These are phyloP conservation scores for Lachnellula arida DNA, from an alignment of 2,329 filamentous ascomycete genomes.

Conservation along the genomic window DNA sequence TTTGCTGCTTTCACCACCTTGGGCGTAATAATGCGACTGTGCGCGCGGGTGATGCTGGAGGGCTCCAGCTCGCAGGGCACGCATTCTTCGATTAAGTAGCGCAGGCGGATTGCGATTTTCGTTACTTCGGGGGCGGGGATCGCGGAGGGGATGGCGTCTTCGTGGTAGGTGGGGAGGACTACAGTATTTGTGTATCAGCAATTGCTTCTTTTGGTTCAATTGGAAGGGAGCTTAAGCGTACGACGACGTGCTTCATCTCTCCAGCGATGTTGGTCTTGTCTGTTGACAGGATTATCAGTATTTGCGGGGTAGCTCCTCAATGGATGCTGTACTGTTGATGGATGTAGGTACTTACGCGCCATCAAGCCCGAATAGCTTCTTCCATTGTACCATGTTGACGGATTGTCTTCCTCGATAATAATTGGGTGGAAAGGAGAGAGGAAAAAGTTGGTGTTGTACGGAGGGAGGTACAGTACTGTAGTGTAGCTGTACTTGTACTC, in stretches of 20 bases:
- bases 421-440: neutral
- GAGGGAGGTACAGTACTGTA: neutral
- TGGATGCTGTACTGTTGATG: no score
- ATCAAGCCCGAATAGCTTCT: slow-evolving; percentile 28
- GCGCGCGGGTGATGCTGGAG: slow-evolving; percentile 66
- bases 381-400: slow-evolving; percentile 29
- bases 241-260: slow-evolving; percentile 28
- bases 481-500: no score
- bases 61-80: slow-evolving; percentile 87
- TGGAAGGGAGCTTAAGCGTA: slow-evolving; percentile 8
- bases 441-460: neutral
- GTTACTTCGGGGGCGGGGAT: slow-evolving; percentile 78
- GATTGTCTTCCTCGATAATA: neutral
- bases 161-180: slow-evolving; percentile 64
- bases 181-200: neutral
- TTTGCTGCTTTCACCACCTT: slow-evolving; percentile 76
- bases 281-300: slow-evolving; percentile 1
- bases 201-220: neutral
- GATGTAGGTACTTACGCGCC: slow-evolving; percentile 18
- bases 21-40: slow-evolving; percentile 79
- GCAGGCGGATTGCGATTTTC: slow-evolving; percentile 81
- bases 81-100: slow-evolving; percentile 83
- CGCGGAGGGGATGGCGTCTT: slow-evolving; percentile 57
- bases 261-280: slow-evolving; percentile 22
- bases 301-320: slow-evolving; percentile 7